Evolutionary conservation across 176 grass and related monocot species (phyloP).

Genomic region (Oryza coarctata): DNA sequence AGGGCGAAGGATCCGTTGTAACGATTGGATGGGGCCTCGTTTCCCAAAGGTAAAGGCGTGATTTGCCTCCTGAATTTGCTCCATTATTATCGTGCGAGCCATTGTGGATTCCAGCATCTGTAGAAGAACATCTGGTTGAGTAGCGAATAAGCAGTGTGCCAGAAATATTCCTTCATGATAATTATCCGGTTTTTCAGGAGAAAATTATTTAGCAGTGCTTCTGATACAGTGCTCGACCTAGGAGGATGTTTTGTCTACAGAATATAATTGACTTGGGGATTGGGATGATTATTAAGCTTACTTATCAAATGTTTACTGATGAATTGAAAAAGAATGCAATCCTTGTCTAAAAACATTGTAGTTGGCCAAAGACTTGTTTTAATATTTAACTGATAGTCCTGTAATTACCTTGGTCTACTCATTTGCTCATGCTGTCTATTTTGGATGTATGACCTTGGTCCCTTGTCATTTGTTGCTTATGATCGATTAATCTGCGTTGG

Average conservation of each 20-base stretch:
- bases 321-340: not conserved
- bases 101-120: conserved; percentile 35
- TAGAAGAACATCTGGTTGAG: conserved; percentile 19
- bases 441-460: not conserved
- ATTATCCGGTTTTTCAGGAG: not conserved
- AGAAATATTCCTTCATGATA: not conserved
- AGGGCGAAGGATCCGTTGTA: too few species aligned
- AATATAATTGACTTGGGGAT: not conserved
- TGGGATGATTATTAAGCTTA: not conserved
- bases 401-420: not conserved
- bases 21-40: too few species aligned
- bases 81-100: not conserved
- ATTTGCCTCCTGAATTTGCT: not conserved
- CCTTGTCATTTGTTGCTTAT: not conserved
- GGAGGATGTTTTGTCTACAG: not conserved
- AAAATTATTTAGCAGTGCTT: not conserved
- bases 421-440: not conserved
- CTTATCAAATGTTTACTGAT: not conserved
- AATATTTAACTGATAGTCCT: not conserved
- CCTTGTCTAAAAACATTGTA: not conserved
- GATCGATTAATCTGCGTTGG: not conserved
- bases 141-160: not conserved
- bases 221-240: too few species aligned
- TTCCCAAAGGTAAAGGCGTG: too few species aligned
- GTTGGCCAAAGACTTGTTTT: not conserved